Base-by-base conservation (phyloP, 305 asterid genomes). In the Fraxinus greggii region DNA sequence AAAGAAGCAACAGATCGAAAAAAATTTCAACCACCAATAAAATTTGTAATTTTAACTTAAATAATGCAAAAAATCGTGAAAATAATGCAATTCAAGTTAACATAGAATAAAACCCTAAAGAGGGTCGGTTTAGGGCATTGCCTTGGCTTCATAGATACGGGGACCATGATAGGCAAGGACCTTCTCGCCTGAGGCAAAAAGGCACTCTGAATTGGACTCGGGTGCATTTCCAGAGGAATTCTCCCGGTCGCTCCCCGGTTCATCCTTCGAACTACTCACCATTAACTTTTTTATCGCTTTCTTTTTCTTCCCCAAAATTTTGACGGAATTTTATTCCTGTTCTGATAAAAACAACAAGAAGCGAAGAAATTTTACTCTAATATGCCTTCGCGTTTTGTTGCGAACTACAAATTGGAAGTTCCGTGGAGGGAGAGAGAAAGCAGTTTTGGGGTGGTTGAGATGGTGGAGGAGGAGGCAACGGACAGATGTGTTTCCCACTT, bases 101-200 rank as follows among this genome's bases (percentile, higher is more conserved):
- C 4, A 8, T 51, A 76, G 78, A 69, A n/a, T 3, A 63, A 75
- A 87, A 84, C 85, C 88, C 86, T 82, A 87, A 26, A 81, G 72
- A 35, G 45, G 72, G 40, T 23, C 26, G 65, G 63, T n/a, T 63
- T 77, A 72, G 82, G 73, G 81, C 82, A 78, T 69, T 91, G 86
- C 98, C 93, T 93, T 94, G 76, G 98, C 98, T 84, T 93, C 95
- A 89, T 92, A 92, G 86, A 92, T 90, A 84, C 91, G 92, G 82
- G 98, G 94, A 23, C 97, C 96, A 77, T 93, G 97, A 83, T 83
- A 93, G 21, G 97, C 98, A 7, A 94, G 94, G 86, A 94, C 98
- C 82, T 89, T 94, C 86, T 94, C 98, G 54, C 97, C 98, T 70
- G 88, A 94, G 26, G 91, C 83, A 88, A 90, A 93, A 9, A 88